Base-by-base conservation (phyloP, 345 rosid genomes). In the Chamaenerion angustifolium region DNA sequence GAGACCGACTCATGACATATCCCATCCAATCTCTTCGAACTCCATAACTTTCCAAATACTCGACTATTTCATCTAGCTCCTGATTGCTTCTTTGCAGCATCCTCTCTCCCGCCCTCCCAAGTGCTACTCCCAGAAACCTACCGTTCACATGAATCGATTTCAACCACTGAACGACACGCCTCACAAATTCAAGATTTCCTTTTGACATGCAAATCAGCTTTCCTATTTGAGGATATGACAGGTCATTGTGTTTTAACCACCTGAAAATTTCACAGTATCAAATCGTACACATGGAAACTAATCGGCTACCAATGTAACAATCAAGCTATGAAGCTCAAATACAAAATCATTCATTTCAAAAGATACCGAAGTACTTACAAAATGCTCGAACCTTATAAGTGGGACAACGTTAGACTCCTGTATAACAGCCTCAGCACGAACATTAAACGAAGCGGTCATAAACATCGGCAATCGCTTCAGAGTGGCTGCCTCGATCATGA, bases 11-110 rank as follows among this genome's bases (percentile, higher is more conserved):
- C 61, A 86, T 68, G 43, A 86, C 89, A 56, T 58, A 76, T 19
- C 98, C 96, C 76, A 90, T 81, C 96, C 93, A 90, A 57, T 86
- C 87, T 61, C 66, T 80, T 68, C 74, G 76, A 16, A 90, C 85
- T 23, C 93, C 96, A 12, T 76, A 70, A 51, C 76, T 78, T 74
- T 81, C 90, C 54, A 83, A 61, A 71, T 66, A 92, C 48, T 65
- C 72, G 40, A 86, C 87, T 60, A 80, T 64, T 64, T 72, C 87
- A 52, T 69, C 71, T 44, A 90, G 66, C 46, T 82, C 82, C 48
- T 75, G 62, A 10, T 16, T 42, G 49, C 71, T 59, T 6, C 83
- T 72, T 52, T 75, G 67, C 72, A 83, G 74, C 46, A 83, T 63
- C 25, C 66, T 75, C 27, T 68, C 83, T 21, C 88, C 92, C 5